Evolutionary conservation across 2,329 filamentous ascomycete genomes (phyloP).

Genomic region (Fusarium udum): DNA sequence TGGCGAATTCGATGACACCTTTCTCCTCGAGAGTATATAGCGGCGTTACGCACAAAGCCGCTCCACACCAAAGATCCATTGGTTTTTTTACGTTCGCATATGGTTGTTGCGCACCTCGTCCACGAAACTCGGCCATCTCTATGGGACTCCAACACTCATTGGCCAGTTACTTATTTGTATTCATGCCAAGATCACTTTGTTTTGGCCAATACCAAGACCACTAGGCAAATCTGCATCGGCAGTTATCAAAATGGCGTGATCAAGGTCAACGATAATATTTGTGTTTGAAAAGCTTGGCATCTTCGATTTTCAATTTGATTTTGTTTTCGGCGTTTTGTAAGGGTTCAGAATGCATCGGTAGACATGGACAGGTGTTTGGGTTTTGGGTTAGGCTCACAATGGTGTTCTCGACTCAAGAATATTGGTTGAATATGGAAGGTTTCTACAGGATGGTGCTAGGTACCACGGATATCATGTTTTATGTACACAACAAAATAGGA

Average conservation of each 20-base stretch:
- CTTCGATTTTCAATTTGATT: neutral
- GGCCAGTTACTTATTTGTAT: neutral
- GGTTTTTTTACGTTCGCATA: neutral
- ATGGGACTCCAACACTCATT: neutral
- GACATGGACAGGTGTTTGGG: constrained; percentile 11
- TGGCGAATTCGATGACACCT: constrained; percentile 57
- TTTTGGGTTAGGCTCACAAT: neutral
- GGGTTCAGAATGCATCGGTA: constrained; percentile 1
- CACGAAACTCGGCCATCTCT: neutral
- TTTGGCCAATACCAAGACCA: neutral
- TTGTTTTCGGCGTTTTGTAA: neutral
- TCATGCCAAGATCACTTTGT: neutral
- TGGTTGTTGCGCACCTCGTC: neutral
- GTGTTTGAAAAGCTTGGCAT: neutral
- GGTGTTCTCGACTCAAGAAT: neutral
- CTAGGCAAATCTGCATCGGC: neutral
- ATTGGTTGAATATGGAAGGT: neutral
- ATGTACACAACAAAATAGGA: constrained; percentile 32
- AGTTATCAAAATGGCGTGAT: neutral
- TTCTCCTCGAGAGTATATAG: constrained; percentile 51
- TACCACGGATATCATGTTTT: constrained; percentile 35
- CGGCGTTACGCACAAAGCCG: neutral
- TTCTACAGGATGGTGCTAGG: constrained; percentile 12
- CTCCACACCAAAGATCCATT: neutral
- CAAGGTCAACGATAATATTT: neutral